phyloP scores from a whole-genome alignment of 2,329 filamentous ascomycete species.

The Beauveria varroae region DNA sequence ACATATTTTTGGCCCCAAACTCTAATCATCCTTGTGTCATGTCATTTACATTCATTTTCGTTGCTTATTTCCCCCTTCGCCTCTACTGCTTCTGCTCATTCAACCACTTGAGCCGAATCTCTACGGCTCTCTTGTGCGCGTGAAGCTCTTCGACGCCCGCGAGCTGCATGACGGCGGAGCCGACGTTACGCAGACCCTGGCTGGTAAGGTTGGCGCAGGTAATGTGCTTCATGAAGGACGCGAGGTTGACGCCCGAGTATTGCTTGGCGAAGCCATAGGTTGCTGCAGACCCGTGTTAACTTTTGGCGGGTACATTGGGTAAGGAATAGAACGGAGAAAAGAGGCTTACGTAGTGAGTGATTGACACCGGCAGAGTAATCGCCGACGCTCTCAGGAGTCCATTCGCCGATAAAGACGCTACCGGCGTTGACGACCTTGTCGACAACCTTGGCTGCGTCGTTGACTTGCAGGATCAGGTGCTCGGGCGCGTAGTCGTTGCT shows the following conservation, averaged over 20 bases:
- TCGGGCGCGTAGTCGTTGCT: slow-evolving; percentile 96
- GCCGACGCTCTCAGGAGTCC: slow-evolving; percentile 96
- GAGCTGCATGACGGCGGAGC: slow-evolving; percentile 85
- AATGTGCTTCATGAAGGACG: slow-evolving; percentile 95
- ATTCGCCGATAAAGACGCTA: slow-evolving; percentile 89
- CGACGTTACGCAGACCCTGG: slow-evolving; percentile 78
- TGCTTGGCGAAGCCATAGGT: slow-evolving; percentile 98
- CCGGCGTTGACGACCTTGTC: slow-evolving; percentile 85
- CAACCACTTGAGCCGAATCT: slow-evolving; percentile 63
- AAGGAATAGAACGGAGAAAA: not conserved
- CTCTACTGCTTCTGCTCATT: slow-evolving; percentile 20
- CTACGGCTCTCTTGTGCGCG: slow-evolving; percentile 82
- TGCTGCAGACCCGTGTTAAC: slow-evolving; percentile 42
- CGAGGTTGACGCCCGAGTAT: slow-evolving; percentile 95
- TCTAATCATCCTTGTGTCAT: no score
- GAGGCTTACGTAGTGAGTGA: slow-evolving; percentile 81
- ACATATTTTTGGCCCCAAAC: no score
- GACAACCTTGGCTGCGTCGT: slow-evolving; percentile 66
- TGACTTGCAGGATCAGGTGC: slow-evolving; percentile 87
- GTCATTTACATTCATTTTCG: no score
- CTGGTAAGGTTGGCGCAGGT: slow-evolving; percentile 86
- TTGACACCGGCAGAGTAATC: slow-evolving; percentile 98
- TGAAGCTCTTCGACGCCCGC: slow-evolving; percentile 92
- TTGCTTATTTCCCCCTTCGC: no score
- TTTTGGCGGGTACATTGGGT: not conserved